A percentile compares a stretch with the other conserved stretches of the same genome.
These are phyloP conservation scores for Pythium phragmitis DNA, from an alignment of 352 stramenopile genomes.

Conservation along the genomic window DNA sequence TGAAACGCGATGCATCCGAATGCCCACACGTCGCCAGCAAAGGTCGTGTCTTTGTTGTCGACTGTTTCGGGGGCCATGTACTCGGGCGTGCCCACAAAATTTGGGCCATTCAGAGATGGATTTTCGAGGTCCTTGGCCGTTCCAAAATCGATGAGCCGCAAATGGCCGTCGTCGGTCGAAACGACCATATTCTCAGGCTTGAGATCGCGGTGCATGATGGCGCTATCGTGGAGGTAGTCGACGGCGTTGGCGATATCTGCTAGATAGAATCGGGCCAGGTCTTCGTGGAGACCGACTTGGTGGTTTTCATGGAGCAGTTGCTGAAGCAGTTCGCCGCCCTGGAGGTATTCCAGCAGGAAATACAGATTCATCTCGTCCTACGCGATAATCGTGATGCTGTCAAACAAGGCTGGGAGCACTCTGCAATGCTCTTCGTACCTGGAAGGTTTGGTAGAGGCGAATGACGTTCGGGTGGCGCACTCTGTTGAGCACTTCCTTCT, in stretches of 20 bases:
- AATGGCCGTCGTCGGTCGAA: constrained; percentile 45
- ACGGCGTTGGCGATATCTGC: constrained; percentile 89
- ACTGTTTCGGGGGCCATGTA: constrained; percentile 89
- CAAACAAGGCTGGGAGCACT: background rate
- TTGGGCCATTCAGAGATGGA: constrained; percentile 65
- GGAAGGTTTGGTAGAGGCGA: constrained; percentile 94
- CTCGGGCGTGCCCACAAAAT: constrained; percentile 88
- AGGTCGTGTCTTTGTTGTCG: constrained; percentile 69
- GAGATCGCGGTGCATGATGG: constrained; percentile 92
- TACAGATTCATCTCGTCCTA: constrained; percentile 93
- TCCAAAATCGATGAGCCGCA: constrained; percentile 84
- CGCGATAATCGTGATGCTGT: background rate
- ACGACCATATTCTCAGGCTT: constrained; percentile 97
- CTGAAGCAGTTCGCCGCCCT: constrained; percentile 92
- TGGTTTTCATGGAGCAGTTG: constrained; percentile 81
- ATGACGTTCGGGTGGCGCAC: constrained; percentile 93
- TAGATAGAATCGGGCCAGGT: constrained; percentile 85
- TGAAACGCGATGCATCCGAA: constrained; percentile 80
- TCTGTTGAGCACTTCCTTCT: constrained; percentile 92
- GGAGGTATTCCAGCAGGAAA: constrained; percentile 94
- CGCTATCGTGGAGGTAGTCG: constrained; percentile 91
- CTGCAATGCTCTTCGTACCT: constrained; percentile 37
- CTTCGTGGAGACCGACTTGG: constrained; percentile 74
- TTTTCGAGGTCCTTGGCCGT: constrained; percentile 76
- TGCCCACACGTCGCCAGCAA: constrained; percentile 71